phyloP scores from a whole-genome alignment of 129 eudicot species.

The Chrysanthemum lavandulifolium region DNA sequence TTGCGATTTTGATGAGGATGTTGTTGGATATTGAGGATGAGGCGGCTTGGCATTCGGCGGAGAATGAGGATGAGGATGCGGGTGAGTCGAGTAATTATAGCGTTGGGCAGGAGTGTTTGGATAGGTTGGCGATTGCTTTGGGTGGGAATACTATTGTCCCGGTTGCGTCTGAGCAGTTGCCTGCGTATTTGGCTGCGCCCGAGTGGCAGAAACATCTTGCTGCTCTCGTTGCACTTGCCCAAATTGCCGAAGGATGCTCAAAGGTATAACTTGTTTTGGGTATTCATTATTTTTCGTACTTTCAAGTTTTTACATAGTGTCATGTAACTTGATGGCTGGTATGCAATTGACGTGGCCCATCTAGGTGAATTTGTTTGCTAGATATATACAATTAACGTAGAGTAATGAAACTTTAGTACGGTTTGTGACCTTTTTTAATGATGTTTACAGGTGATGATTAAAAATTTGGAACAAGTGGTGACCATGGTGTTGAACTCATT shows the following conservation, averaged over 20 bases:
- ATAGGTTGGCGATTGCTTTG: slow-evolving; percentile 74
- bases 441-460: slow-evolving; percentile 74
- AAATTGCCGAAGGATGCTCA: slow-evolving; percentile 92
- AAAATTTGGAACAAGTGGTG: slow-evolving; percentile 93
- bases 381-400: too few relatives aligned
- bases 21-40: slow-evolving; percentile 83
- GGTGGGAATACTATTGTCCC: slow-evolving; percentile 96
- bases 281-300: too few relatives aligned
- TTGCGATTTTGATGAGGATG: slow-evolving; percentile 71
- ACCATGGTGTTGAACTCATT: slow-evolving; percentile 86
- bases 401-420: too few relatives aligned
- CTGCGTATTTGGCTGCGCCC: slow-evolving; percentile 78
- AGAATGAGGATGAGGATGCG: slow-evolving; percentile 85
- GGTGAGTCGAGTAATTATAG: slow-evolving; percentile 88
- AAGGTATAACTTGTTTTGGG: slow-evolving; percentile 44
- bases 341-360: too few relatives aligned
- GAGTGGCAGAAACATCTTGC: slow-evolving; percentile 97
- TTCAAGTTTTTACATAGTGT: slow-evolving; percentile 5
- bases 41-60: slow-evolving; percentile 85
- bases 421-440: not conserved
- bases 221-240: slow-evolving; percentile 90
- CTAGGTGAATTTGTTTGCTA: too few relatives aligned
- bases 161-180: slow-evolving; percentile 86
- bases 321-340: not conserved
- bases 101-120: slow-evolving; percentile 93